Conservation (phyloP, 805 yeast genomes). For the Millerago galiae region DNA sequence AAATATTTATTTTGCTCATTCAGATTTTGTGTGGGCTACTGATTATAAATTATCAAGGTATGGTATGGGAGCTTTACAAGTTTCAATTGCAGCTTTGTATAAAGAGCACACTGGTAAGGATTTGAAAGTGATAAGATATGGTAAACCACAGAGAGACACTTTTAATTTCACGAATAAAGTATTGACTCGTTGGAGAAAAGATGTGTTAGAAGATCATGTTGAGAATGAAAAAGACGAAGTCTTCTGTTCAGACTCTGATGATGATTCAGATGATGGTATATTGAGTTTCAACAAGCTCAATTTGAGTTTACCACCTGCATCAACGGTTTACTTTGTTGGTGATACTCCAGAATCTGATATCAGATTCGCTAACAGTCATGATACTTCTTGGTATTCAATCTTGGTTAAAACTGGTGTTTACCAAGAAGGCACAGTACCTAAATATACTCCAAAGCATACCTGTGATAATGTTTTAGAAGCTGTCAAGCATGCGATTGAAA, state of each 20-base stretch:
- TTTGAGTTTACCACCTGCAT: slow-evolving; percentile 69
- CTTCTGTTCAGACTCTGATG: slow-evolving; percentile 15
- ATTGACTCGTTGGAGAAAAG: slow-evolving; percentile 70
- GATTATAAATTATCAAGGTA: slow-evolving; percentile 75
- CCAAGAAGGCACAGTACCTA: slow-evolving; percentile 72
- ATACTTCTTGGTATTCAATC: slow-evolving; percentile 78
- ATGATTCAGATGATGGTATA: slow-evolving; percentile 33
- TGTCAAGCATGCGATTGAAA: slow-evolving; percentile 74
- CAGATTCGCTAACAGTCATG: slow-evolving; percentile 82
- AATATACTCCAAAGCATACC: slow-evolving; percentile 68
- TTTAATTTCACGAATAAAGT: slow-evolving; percentile 79
- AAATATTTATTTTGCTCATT: slow-evolving; percentile 79
- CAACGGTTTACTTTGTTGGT: slow-evolving; percentile 83
- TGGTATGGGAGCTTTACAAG: slow-evolving; percentile 94
- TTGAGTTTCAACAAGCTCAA: slow-evolving; percentile 38
- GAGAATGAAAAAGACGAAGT: slow-evolving; percentile 38
- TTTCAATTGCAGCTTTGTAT: slow-evolving; percentile 78
- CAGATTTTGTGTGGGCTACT: slow-evolving; percentile 92
- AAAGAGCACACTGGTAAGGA: slow-evolving; percentile 81
- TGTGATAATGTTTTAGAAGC: slow-evolving; percentile 76
- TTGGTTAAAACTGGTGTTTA: slow-evolving; percentile 85
- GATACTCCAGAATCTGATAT: slow-evolving; percentile 89
- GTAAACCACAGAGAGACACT: slow-evolving; percentile 86
- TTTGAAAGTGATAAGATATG: slow-evolving; percentile 74
- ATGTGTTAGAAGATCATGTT: slow-evolving; percentile 68